A percentile compares a stretch with the other conserved stretches of the same genome.
These are phyloP conservation scores for Ophiocordyceps camponoti-saundersi DNA, from an alignment of 2,329 filamentous ascomycete genomes.

Conservation along the genomic window DNA sequence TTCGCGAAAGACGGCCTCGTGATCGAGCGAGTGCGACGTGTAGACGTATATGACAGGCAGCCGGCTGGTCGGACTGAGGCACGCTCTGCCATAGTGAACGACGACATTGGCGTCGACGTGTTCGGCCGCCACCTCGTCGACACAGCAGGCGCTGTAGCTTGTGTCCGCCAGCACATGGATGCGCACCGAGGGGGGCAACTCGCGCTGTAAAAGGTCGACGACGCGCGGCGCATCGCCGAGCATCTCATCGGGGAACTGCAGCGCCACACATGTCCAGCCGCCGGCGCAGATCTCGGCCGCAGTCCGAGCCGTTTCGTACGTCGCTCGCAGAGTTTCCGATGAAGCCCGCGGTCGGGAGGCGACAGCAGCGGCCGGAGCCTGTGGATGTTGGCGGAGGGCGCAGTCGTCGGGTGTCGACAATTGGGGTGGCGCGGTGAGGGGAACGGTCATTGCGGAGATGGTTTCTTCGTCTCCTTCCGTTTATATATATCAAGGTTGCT, in stretches of 20 bases:
- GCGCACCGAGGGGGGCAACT: conserved; percentile 11
- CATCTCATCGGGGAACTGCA: conserved; percentile 96
- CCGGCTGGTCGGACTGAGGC: conserved; percentile 74
- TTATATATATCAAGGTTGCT: too few relatives aligned
- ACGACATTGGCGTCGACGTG: conserved; percentile 83
- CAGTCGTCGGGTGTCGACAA: conserved; percentile 48
- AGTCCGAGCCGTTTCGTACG: conserved; percentile 77
- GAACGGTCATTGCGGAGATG: conserved; percentile 19
- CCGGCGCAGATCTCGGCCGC: conserved; percentile 56
- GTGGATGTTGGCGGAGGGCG: conserved; percentile 24
- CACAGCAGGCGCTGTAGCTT: conserved; percentile 91
- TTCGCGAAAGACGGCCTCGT: conserved; percentile 34
- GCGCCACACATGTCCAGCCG: conserved; percentile 58
- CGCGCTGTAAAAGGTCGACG: conserved; percentile 34
- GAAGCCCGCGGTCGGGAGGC: conserved; percentile 16
- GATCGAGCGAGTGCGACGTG: conserved; percentile 53
- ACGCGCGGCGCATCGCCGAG: conserved; percentile 71
- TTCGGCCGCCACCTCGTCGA: conserved; percentile 91
- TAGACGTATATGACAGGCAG: conserved; percentile 85
- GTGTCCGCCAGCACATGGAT: conserved; percentile 88
- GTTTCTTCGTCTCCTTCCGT: too few relatives aligned
- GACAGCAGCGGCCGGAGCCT: conserved; percentile 19
- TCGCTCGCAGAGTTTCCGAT: conserved; percentile 54
- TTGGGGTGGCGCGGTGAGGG: conserved; percentile 36
- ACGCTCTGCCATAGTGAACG: conserved; percentile 86